Evolutionary conservation across 1,139 yeast species (phyloP).

Genomic region (Blastobotrys capitulatus): DNA sequence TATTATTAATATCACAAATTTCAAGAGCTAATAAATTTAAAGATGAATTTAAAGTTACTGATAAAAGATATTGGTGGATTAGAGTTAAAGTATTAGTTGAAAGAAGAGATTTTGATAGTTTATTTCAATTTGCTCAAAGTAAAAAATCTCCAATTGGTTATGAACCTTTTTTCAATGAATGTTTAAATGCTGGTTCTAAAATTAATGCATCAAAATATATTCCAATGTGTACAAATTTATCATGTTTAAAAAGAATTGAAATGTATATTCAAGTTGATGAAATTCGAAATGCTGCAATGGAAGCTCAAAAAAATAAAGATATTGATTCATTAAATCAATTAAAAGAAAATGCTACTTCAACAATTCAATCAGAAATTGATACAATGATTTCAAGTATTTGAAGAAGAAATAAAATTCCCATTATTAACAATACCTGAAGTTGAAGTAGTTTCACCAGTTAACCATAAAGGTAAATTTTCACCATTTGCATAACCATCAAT

Average conservation of each 20-base stretch:
- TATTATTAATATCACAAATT: slow-evolving; percentile 55
- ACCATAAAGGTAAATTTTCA: slow-evolving; percentile 60
- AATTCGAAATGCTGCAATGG: slow-evolving; percentile 50
- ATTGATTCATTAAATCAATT: slow-evolving; percentile 38
- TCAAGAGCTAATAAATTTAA: slow-evolving; percentile 52
- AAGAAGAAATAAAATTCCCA: slow-evolving; percentile 34
- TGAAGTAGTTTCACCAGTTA: slow-evolving; percentile 70
- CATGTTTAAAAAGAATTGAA: slow-evolving; percentile 42
- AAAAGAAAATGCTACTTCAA: slow-evolving; percentile 32
- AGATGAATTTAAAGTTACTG: slow-evolving; percentile 58
- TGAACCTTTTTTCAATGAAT: slow-evolving; percentile 53
- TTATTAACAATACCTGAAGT: slow-evolving; percentile 44
- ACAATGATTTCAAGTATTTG: slow-evolving; percentile 4
- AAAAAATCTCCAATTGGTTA: slow-evolving; percentile 72
- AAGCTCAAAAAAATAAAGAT: slow-evolving; percentile 56
- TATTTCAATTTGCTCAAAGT: slow-evolving; percentile 44
- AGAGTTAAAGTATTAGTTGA: slow-evolving; percentile 51
- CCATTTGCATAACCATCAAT: slow-evolving; percentile 49
- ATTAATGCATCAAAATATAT: slow-evolving; percentile 41
- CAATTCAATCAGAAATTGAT: slow-evolving; percentile 29
- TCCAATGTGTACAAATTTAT: slow-evolving; percentile 32
- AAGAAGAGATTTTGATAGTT: slow-evolving; percentile 54
- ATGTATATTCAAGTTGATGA: slow-evolving; percentile 52
- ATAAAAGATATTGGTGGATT: slow-evolving; percentile 59
- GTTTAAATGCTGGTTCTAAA: slow-evolving; percentile 45